phyloP scores from a whole-genome alignment of 805 yeast species.

The Ogataea saltuana region DNA sequence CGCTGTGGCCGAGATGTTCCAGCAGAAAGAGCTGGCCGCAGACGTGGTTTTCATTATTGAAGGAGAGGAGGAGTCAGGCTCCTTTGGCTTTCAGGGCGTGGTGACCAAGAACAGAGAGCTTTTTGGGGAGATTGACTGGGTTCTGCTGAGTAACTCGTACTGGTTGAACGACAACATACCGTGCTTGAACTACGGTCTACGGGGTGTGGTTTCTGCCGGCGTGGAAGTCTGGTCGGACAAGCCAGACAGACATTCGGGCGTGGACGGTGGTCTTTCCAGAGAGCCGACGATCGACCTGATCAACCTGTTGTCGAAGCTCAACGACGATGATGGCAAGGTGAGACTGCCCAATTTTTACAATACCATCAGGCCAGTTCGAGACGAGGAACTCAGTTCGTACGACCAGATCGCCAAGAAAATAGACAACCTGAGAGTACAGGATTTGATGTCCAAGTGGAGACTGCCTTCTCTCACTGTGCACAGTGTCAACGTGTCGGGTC shows the following conservation, averaged over 20 bases:
- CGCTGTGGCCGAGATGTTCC: conserved; percentile 74
- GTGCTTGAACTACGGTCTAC: conserved; percentile 88
- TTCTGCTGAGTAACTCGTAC: conserved; percentile 83
- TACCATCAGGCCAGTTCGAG: conserved; percentile 57
- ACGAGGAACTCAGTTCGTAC: conserved; percentile 60
- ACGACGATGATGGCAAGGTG: conserved; percentile 55
- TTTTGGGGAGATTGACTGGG: conserved; percentile 84
- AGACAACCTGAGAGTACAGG: conserved; percentile 37
- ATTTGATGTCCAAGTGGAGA: conserved; percentile 81
- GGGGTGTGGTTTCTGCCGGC: conserved; percentile 87
- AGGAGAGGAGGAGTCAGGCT: conserved; percentile 96
- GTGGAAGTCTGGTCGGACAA: conserved; percentile 67
- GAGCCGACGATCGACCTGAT: conserved; percentile 91
- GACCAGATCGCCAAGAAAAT: conserved; percentile 54
- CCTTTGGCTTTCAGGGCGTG: conserved; percentile 76
- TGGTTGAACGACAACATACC: conserved; percentile 92
- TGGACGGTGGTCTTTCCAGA: conserved; percentile 86
- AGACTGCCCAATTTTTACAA: conserved; percentile 70
- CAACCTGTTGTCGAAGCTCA: conserved; percentile 64
- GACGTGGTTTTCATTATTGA: conserved; percentile 86
- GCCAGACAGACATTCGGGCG: conserved; percentile 94
- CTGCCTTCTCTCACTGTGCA: conserved; percentile 88
- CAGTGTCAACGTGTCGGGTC: conserved; percentile 82
- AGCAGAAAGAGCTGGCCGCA: conserved; percentile 50
- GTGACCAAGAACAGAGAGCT: conserved; percentile 50